Evolutionary conservation across 352 stramenopile species (phyloP).

Genomic region (Pythium monospermum): DNA sequence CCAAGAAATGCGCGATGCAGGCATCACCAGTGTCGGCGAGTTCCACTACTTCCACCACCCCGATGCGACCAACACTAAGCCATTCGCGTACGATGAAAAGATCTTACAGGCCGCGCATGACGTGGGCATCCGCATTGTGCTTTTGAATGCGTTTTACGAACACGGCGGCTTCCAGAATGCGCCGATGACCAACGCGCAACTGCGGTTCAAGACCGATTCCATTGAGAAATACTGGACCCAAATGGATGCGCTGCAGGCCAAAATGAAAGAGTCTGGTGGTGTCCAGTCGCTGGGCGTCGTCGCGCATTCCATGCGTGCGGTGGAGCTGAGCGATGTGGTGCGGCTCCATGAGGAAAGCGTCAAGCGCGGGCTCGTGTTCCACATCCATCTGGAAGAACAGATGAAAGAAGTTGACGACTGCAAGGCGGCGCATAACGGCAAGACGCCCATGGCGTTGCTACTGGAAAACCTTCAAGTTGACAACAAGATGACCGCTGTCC

Average conservation of each 20-base stretch:
- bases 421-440: slow-evolving; percentile 44
- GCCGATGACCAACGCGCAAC: slow-evolving; percentile 55
- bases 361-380: slow-evolving; percentile 54
- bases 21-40: slow-evolving; percentile 73
- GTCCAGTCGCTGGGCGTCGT: slow-evolving; percentile 69
- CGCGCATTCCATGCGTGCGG: slow-evolving; percentile 69
- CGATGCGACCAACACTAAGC: slow-evolving; percentile 30
- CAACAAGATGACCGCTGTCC: slow-evolving; percentile 70
- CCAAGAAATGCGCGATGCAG: slow-evolving; percentile 68
- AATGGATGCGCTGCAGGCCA: slow-evolving; percentile 47
- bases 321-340: slow-evolving; percentile 53
- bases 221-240: slow-evolving; percentile 62
- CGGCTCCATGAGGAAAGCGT: slow-evolving; percentile 65
- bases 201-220: slow-evolving; percentile 67
- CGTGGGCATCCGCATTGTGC: slow-evolving; percentile 64
- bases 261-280: slow-evolving; percentile 17
- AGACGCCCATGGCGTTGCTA: slow-evolving; percentile 62
- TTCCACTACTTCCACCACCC: slow-evolving; percentile 83
- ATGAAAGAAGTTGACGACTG: slow-evolving; percentile 76
- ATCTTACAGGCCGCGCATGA: slow-evolving; percentile 56
- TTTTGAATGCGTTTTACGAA: slow-evolving; percentile 76
- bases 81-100: slow-evolving; percentile 69
- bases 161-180: slow-evolving; percentile 58
- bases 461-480: slow-evolving; percentile 63
- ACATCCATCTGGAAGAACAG: slow-evolving; percentile 36